Percentiles rank a stretch among this genome's conserved stretches.
Evolutionary conservation across 176 grass and related monocot species (phyloP).

Genomic region (Rhynchospora breviuscula): DNA sequence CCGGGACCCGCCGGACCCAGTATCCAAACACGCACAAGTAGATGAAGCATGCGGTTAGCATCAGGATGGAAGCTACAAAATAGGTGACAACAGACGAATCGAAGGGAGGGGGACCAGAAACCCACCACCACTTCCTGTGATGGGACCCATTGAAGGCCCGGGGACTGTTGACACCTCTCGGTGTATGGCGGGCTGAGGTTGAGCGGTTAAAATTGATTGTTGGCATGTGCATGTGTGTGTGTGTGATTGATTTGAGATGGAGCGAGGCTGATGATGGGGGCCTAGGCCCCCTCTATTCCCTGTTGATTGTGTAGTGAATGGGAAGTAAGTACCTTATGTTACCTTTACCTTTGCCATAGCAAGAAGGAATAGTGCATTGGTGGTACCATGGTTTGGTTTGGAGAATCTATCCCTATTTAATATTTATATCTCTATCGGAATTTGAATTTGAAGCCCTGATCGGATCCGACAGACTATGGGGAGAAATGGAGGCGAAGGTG

Average conservation of each 20-base stretch:
- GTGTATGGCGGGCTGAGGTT: conserved; percentile 47
- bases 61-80: conserved; percentile 42
- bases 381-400: too few relatives aligned
- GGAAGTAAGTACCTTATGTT: not conserved
- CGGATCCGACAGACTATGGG: too few relatives aligned
- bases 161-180: conserved; percentile 55
- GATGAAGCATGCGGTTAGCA: conserved; percentile 49
- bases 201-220: conserved; percentile 52
- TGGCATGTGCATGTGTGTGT: conserved; percentile 36
- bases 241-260: not conserved
- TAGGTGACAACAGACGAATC: conserved; percentile 39
- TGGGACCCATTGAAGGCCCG: conserved; percentile 31
- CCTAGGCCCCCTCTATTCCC: not conserved
- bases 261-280: not conserved
- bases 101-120: conserved; percentile 36
- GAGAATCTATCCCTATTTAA: too few relatives aligned
- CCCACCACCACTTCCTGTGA: conserved; percentile 76
- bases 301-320: not conserved
- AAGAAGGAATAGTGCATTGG: too few relatives aligned
- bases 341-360: not conserved
- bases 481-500: too few relatives aligned
- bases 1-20: conserved; percentile 37
- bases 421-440: too few relatives aligned
- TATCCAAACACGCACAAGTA: conserved; percentile 60
- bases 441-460: too few relatives aligned